These are phyloP conservation scores for Globisporangium irregulare DNA, from an alignment of 352 stramenopile species.

Conservation along the genomic window DNA sequence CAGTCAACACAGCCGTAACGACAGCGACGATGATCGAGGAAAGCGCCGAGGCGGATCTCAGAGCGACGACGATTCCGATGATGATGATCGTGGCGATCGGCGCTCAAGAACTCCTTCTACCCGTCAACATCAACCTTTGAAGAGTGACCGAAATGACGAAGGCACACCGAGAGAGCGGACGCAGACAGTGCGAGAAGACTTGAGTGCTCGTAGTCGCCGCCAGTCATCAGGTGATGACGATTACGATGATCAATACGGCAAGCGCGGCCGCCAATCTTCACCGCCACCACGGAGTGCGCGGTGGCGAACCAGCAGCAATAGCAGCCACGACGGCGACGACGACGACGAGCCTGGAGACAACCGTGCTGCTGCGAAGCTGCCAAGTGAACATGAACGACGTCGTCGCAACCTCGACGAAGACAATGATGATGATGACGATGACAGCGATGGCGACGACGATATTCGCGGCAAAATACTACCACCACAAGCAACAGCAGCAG, in stretches of 20 bases:
- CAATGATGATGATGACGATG: constrained; percentile 2
- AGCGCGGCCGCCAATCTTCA: background rate
- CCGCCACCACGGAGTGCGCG: background rate
- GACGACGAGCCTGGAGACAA: background rate
- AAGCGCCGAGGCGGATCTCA: constrained; percentile 5
- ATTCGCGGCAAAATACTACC: background rate
- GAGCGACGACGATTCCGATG: constrained; percentile 16
- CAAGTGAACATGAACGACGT: background rate
- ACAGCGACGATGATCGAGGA: constrained; percentile 24
- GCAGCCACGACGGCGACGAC: background rate
- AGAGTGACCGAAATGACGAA: background rate
- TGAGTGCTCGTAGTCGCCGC: background rate
- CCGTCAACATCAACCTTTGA: background rate
- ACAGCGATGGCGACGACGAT: constrained; percentile 17
- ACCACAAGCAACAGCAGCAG: background rate
- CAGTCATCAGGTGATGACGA: background rate
- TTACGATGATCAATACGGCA: background rate
- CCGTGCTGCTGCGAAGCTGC: background rate
- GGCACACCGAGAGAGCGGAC: background rate
- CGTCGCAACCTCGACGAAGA: background rate
- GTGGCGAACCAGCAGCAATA: constrained; percentile 2
- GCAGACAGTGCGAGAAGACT: background rate
- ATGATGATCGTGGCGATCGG: constrained; percentile 11
- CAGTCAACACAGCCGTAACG: constrained; percentile 16
- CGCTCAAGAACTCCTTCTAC: background rate